phyloP scores from a whole-genome alignment of 371 early-diverging fungal species.

The Mortierella sp. region DNA sequence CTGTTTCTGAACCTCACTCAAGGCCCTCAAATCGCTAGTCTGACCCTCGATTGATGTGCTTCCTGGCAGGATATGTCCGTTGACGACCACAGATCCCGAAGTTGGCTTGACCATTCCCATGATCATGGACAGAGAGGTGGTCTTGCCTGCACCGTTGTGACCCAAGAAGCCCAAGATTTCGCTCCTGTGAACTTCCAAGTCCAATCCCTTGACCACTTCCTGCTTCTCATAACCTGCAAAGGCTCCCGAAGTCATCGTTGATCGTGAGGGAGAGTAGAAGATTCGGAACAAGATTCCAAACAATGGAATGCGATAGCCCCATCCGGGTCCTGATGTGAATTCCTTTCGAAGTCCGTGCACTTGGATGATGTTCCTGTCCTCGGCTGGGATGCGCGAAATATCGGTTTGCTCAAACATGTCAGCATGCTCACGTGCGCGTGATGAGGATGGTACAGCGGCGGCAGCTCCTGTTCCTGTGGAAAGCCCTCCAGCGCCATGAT shows the following conservation, averaged over 20 bases:
- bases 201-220: slow-evolving; percentile 45
- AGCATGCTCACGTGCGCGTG: slow-evolving; percentile 7
- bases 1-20: slow-evolving; percentile 44
- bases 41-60: slow-evolving; percentile 34
- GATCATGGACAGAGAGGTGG: slow-evolving; percentile 65
- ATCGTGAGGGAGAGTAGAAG: slow-evolving; percentile 35
- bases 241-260: slow-evolving; percentile 30
- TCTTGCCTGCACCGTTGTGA: slow-evolving; percentile 68
- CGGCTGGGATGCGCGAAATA: slow-evolving; percentile 30
- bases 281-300: slow-evolving; percentile 39
- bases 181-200: slow-evolving; percentile 49
- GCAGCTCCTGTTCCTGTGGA: slow-evolving; percentile 6
- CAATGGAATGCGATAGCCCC: slow-evolving; percentile 33
- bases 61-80: slow-evolving; percentile 52
- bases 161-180: slow-evolving; percentile 56
- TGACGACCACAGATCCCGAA: slow-evolving; percentile 44
- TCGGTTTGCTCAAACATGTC: slow-evolving; percentile 50
- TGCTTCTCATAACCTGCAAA: slow-evolving; percentile 43
- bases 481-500: not conserved
- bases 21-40: slow-evolving; percentile 37
- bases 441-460: not conserved
- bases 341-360: slow-evolving; percentile 35
- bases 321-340: slow-evolving; percentile 28
- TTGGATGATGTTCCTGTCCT: slow-evolving; percentile 44
- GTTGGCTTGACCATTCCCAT: slow-evolving; percentile 57